Base-by-base conservation (phyloP, 1,139 yeast species). In the Hanseniaspora uvarum region DNA sequence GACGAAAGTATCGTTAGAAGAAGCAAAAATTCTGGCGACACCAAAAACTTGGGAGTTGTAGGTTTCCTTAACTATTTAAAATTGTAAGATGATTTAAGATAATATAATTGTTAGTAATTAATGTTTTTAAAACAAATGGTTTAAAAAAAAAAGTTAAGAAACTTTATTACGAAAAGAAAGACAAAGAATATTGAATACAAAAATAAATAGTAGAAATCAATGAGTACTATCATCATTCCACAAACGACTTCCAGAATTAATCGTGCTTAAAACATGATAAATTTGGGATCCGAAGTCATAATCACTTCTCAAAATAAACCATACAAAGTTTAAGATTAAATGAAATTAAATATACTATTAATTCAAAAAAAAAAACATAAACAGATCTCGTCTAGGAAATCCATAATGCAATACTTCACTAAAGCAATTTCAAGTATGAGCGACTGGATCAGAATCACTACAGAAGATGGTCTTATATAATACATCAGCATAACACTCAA, bases 21-120 rank as follows among this genome's bases (percentile, higher is more conserved):
- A 92, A 72, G 99, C 99, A 72, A 78, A 94, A 83, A 94, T 92
- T 80, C 97, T 94, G 74, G 98, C 98, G 79, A 94, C 98, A 83
- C 99, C 99, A 77, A 94, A 94, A 74, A 89, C 96, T 79, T 87
- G 96, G 81, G 94, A 86, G 73, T 89, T 86, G 77, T 86, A 94
- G 77, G 89, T 86, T 77, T 86, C 82, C 77, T 85, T 92, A 63
- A 64, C 53, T 50, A 8, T 37, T 50, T 23, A 14, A 49, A 31
- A 40, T 21, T 24, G 68, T 58, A 63, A 49, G 44, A 24, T n/a
- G 19, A 30, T 44, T 18, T 26, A 41, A 31, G 8, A 33, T 37
- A 24, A 8, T 26, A 24, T 16, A 52, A 30, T 52, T 38, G 54
- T 45, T 52, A 45, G 48, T 50, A 50, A 50, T 18, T n/a, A 14